Percentiles rank a stretch among this genome's conserved stretches.
Conservation (phyloP, 2,329 filamentous ascomycete species). For the Colletotrichum tofieldiae region DNA sequence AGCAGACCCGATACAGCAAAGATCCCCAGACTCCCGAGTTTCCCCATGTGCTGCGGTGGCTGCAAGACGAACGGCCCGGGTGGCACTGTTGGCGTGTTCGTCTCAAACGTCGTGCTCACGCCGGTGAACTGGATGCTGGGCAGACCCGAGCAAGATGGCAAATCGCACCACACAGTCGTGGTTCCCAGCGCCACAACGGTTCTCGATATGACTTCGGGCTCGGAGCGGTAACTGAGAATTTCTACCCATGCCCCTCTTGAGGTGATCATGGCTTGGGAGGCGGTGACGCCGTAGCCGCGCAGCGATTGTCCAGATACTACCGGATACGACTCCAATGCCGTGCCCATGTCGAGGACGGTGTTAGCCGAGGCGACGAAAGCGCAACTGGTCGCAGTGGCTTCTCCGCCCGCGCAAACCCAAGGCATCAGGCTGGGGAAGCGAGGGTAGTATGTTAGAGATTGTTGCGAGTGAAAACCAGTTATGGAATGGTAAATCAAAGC, state of each 20-base stretch:
- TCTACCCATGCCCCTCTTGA: neutral
- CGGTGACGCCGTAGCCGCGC: constrained; percentile 1
- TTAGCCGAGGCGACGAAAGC: neutral
- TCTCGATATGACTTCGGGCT: neutral
- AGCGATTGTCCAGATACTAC: neutral
- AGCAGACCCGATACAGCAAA: constrained; percentile 13
- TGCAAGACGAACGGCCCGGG: neutral
- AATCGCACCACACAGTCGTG: constrained; percentile 4
- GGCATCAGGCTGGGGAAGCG: neutral
- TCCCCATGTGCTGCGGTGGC: constrained; percentile 29
- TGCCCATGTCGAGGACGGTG: neutral
- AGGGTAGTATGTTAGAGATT: neutral
- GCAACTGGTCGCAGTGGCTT: neutral
- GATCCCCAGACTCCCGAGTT: constrained; percentile 13
- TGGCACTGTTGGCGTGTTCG: neutral
- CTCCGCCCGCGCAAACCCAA: neutral
- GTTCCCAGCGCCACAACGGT: neutral
- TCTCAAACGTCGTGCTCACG: neutral
- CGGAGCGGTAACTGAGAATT: too few relatives aligned
- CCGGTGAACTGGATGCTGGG: neutral
- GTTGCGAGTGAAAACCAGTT: too few relatives aligned
- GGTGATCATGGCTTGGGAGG: neutral
- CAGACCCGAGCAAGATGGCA: neutral
- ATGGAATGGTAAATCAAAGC: neutral
- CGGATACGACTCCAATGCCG: neutral